A percentile compares a stretch with the other conserved stretches of the same genome.
Evolutionary conservation across 148 eudicot species (phyloP).

Genomic region (Fagopyrum tataricum): DNA sequence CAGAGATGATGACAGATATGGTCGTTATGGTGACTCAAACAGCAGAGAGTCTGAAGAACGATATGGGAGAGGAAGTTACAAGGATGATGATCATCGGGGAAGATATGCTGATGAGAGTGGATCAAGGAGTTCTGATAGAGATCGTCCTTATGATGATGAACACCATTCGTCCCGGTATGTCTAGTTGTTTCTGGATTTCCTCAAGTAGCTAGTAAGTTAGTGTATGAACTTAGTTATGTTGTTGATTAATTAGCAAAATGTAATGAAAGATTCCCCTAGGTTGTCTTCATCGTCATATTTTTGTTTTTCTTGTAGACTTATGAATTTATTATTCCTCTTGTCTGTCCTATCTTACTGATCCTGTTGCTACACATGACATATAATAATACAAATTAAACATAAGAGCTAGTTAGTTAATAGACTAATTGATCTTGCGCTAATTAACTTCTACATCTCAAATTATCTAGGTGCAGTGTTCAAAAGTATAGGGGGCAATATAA

Average conservation of each 20-base stretch:
- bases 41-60: slow-evolving; percentile 60
- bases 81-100: slow-evolving; percentile 73
- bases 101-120: slow-evolving; percentile 56
- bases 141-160: slow-evolving; percentile 67
- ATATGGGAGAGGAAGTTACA: slow-evolving; percentile 50
- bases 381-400: background rate
- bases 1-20: slow-evolving; percentile 65
- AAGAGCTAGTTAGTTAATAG: background rate
- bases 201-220: background rate
- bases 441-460: background rate
- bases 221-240: background rate
- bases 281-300: background rate
- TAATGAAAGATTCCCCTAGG: background rate
- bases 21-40: slow-evolving; percentile 45
- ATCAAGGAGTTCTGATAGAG: slow-evolving; percentile 75
- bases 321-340: background rate
- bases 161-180: slow-evolving; percentile 74
- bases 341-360: background rate
- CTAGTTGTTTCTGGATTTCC: background rate
- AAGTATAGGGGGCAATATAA: background rate
- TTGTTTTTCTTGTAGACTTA: background rate
- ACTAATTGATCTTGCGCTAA: background rate
- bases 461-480: background rate
- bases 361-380: background rate
- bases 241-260: background rate